Percentiles rank a stretch among this genome's conserved stretches.
These are phyloP conservation scores for Amphibolis antarctica DNA, from an alignment of 106 monocot species.

Conservation along the genomic window DNA sequence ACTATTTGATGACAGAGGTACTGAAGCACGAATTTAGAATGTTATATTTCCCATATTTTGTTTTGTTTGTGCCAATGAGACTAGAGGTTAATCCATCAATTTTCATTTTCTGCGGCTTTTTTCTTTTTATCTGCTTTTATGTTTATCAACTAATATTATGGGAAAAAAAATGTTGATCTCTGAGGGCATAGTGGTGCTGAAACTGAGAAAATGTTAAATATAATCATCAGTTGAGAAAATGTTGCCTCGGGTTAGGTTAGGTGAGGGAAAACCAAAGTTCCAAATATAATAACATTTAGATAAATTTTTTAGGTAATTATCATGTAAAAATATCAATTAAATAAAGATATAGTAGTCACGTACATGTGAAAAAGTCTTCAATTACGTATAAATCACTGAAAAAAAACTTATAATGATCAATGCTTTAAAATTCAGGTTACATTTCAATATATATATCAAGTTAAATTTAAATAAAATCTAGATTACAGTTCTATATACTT, in stretches of 20 bases:
- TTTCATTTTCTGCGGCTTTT: background rate
- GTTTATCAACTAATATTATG: slow-evolving; percentile 20
- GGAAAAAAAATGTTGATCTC: slow-evolving; percentile 30
- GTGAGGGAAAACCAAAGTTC: too few relatives aligned
- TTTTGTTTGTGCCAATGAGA: background rate
- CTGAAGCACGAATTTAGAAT: background rate
- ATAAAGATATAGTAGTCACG: background rate
- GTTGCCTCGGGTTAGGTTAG: too few relatives aligned
- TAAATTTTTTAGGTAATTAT: too few relatives aligned
- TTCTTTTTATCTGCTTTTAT: background rate
- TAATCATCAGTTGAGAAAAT: slow-evolving; percentile 25
- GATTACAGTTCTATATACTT: too few relatives aligned
- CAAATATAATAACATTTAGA: too few relatives aligned
- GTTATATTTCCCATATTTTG: background rate
- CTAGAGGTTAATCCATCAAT: background rate
- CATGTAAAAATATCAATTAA: too few relatives aligned
- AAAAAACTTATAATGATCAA: too few relatives aligned
- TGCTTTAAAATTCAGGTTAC: too few relatives aligned
- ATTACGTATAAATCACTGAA: too few relatives aligned
- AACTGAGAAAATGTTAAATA: slow-evolving; percentile 36
- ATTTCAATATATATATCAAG: too few relatives aligned
- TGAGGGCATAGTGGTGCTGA: slow-evolving; percentile 58
- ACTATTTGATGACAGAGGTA: slow-evolving; percentile 78
- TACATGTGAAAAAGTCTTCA: background rate
- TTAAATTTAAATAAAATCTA: too few relatives aligned